Conservation (phyloP, 2,329 filamentous ascomycete genomes). For the Coleophoma eucalyptorum region DNA sequence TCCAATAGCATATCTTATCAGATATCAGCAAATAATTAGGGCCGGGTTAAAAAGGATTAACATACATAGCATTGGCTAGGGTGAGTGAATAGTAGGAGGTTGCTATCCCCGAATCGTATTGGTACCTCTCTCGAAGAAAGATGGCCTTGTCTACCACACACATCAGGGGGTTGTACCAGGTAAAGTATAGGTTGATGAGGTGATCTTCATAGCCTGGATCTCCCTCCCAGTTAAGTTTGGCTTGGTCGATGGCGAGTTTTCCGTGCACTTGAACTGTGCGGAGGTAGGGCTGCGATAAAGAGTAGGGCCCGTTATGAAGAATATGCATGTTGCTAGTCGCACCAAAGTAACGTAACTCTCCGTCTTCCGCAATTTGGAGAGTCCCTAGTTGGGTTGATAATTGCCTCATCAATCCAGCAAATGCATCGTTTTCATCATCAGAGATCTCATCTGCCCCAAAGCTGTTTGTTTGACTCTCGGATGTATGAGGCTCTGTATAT, state of each 20-base stretch:
- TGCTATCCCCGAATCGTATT: neutral
- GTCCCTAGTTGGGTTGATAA: conserved; percentile 6
- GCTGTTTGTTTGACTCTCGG: too few species aligned
- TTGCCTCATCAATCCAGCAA: too few species aligned
- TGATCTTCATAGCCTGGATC: conserved; percentile 3
- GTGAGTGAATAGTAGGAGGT: conserved; percentile 5
- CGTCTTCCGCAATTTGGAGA: conserved; percentile 11
- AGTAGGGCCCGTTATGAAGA: conserved; percentile 4
- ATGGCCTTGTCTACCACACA: conserved; percentile 9
- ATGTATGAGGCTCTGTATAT: too few species aligned
- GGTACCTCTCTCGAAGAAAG: conserved; percentile 2
- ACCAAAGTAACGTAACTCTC: conserved; percentile 11
- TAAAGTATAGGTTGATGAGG: conserved; percentile 7
- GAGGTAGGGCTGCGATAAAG: neutral
- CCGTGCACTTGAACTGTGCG: conserved; percentile 5
- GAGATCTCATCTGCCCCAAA: too few species aligned
- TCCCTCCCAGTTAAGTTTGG: conserved; percentile 2
- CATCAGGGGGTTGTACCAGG: conserved; percentile 7
- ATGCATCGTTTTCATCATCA: too few species aligned
- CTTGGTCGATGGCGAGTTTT: conserved; percentile 3
- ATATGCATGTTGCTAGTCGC: conserved; percentile 11
- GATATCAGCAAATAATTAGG: neutral
- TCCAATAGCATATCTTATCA: conserved; percentile 26
- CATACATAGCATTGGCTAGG: conserved; percentile 9
- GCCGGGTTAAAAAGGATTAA: neutral